Conservation (phyloP, 305 asterid species). For the Ajuga reptans region DNA sequence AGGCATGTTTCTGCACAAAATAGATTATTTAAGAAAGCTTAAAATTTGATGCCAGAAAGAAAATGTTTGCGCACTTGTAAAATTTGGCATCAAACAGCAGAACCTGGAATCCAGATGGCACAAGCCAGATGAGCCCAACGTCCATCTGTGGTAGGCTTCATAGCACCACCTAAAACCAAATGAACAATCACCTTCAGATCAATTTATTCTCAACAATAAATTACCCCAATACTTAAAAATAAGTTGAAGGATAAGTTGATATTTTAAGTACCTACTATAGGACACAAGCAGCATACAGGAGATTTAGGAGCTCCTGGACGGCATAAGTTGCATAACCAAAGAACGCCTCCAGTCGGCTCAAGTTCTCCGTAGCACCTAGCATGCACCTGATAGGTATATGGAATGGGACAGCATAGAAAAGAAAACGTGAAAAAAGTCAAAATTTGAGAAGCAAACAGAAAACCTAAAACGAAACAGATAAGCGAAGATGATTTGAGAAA, state of each 20-base stretch:
- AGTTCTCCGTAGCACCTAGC: conserved; percentile 97
- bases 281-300: conserved; percentile 88
- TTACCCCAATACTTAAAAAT: conserved; percentile 18
- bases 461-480: not conserved
- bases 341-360: conserved; percentile 77
- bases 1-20: conserved; percentile 83
- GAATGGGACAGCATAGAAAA: not conserved
- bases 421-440: not conserved
- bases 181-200: conserved; percentile 18
- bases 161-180: conserved; percentile 79
- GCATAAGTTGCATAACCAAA: conserved; percentile 98
- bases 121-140: conserved; percentile 99
- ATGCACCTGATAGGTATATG: conserved; percentile 65
- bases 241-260: conserved; percentile 13
- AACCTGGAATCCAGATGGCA: conserved; percentile 99
- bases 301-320: conserved; percentile 91
- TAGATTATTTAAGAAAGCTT: conserved; percentile 11
- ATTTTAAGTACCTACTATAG: conserved; percentile 62
- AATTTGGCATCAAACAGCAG: conserved; percentile 14
- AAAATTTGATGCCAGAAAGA: not conserved
- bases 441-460: not conserved
- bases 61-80: not conserved
- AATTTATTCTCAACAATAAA: conserved; percentile 12
- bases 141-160: conserved; percentile 98
- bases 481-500: not conserved